Conservation (phyloP, 2,329 filamentous ascomycete genomes). For the Parastagonospora nodorum region DNA sequence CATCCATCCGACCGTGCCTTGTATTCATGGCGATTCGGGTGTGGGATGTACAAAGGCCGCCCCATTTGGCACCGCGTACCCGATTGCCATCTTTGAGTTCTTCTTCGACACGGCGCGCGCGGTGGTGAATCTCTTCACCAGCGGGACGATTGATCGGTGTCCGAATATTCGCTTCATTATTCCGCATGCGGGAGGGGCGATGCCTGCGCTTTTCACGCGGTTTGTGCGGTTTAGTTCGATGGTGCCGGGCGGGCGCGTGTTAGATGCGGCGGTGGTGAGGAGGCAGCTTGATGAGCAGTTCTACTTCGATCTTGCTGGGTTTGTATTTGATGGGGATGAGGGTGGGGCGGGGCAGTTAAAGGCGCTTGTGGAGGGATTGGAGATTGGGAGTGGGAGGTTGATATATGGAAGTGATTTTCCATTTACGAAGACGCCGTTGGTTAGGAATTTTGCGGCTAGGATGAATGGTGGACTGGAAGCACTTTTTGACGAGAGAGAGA, state of each 20-base stretch:
- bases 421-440: slow-evolving; percentile 50
- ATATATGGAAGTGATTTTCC: slow-evolving; percentile 62
- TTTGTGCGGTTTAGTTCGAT: slow-evolving; percentile 49
- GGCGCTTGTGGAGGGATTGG: slow-evolving; percentile 52
- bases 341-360: slow-evolving; percentile 51
- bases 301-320: slow-evolving; percentile 60
- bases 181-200: slow-evolving; percentile 54
- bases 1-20: slow-evolving; percentile 61
- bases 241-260: slow-evolving; percentile 41
- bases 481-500: slow-evolving; percentile 44
- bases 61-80: slow-evolving; percentile 46
- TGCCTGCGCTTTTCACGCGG: slow-evolving; percentile 53
- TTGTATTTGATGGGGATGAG: slow-evolving; percentile 50
- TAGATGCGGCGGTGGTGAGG: slow-evolving; percentile 33
- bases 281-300: slow-evolving; percentile 49
- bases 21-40: slow-evolving; percentile 34
- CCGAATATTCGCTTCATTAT: slow-evolving; percentile 56
- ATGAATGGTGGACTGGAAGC: slow-evolving; percentile 51
- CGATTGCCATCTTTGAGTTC: slow-evolving; percentile 56
- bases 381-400: slow-evolving; percentile 45
- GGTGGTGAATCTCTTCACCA: slow-evolving; percentile 56
- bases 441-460: slow-evolving; percentile 44
- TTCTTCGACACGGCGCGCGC: slow-evolving; percentile 59
- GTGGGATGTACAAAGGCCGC: slow-evolving; percentile 34
- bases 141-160: slow-evolving; percentile 53